phyloP scores from a whole-genome alignment of 768 basidiomycete species.

The Suillus alpinus region DNA sequence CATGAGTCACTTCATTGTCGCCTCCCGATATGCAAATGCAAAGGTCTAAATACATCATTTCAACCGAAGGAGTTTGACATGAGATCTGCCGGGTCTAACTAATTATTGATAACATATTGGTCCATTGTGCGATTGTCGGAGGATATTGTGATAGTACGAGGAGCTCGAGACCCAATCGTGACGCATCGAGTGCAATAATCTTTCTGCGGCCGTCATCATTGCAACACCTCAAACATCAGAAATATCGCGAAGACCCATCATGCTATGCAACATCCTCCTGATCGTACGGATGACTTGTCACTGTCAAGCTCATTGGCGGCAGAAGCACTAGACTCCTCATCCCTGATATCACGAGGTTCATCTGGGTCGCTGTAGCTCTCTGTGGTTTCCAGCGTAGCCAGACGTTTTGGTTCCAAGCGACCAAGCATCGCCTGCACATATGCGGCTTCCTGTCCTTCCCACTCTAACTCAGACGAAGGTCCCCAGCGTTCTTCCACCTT shows the following conservation, averaged over 20 bases:
- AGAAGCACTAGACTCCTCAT: neutral
- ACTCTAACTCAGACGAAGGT: neutral
- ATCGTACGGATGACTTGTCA: neutral
- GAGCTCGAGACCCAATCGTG: neutral
- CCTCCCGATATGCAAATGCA: too few species aligned
- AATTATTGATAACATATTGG: too few species aligned
- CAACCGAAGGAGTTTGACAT: too few species aligned
- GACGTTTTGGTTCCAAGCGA: neutral
- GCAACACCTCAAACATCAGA: neutral
- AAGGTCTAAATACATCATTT: too few species aligned
- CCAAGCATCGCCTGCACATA: neutral
- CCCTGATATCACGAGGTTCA: neutral
- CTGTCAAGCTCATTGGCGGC: neutral
- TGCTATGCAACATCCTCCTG: neutral
- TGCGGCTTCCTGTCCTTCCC: neutral
- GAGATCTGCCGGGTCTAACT: too few species aligned
- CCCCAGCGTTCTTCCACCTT: slow-evolving; percentile 3
- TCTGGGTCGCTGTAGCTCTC: neutral
- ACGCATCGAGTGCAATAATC: neutral
- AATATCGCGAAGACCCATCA: neutral
- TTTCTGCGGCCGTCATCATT: neutral
- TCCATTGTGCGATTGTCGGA: neutral
- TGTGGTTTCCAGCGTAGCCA: neutral
- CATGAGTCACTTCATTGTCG: too few species aligned
- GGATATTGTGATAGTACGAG: neutral